Evolutionary conservation across 1,284 basidiomycete species (phyloP), one percentile per base, ranked within the genome.

Genomic region (Meira nashicola): DNA sequence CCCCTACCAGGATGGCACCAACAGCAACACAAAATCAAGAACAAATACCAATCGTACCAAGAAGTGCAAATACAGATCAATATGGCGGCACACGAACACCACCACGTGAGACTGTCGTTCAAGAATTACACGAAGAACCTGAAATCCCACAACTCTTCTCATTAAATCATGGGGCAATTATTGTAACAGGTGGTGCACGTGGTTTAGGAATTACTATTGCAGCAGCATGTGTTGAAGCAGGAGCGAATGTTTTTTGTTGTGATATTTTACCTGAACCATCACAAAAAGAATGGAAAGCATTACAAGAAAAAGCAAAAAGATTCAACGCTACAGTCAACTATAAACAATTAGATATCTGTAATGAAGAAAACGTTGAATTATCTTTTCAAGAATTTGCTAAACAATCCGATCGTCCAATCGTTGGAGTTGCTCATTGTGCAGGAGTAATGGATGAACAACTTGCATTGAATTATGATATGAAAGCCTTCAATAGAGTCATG

Each of bases 151-250:
- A 53, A 2, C 48, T 61, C 3, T 61, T 61, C 46, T 8, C 47
- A 7, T 51, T 61, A 43, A 50, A 41, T 46, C 44, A 51, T 46
- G 37, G 47, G 9, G 56, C 59, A 9, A 51, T 40, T n/a, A 21
- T 61, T n/a, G 61, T 55, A 9, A 55, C 54, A n/a, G 54, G 54
- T 2, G 54, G 54, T 9, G 54, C 54, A 3, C 15, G 54, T 15
- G 54, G 54, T 23, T 33, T 55, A 7, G 54, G 54, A 19, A 15
- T 55, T 17, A 55, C 54, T 7, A 28, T 55, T 17, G 54, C 54
- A 4, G 43, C 54, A 3, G 54, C 54, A 14, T 15, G 44, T 17
- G 43, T 50, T 25, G 54, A 55, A 25, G 2, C 54, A 21, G 54
- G 54, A 15, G 54, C n/a, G 5, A 39, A 55, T 39, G 54, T 55